Evolutionary conservation across 2,329 filamentous ascomycete species (phyloP).

Genomic region (Fusarium musae): DNA sequence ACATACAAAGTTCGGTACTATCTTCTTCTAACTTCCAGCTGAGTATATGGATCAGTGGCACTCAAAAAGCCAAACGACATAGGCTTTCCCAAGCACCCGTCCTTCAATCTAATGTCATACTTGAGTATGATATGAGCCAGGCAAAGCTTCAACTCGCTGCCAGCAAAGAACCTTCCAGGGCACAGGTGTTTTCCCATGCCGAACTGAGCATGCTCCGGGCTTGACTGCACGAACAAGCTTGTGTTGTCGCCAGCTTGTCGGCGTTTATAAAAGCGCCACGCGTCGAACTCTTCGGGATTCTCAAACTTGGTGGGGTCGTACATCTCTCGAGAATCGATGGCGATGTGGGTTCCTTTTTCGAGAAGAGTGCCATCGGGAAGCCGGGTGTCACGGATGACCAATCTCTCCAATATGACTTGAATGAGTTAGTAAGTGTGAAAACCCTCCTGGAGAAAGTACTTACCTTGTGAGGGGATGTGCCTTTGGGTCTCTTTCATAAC

Average conservation of each 20-base stretch:
- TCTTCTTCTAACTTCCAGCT: neutral
- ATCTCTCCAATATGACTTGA: neutral
- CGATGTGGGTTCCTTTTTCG: neutral
- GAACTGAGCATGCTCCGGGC: neutral
- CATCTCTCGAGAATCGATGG: neutral
- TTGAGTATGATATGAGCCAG: neutral
- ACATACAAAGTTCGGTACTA: accelerated
- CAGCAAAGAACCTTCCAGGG: neutral
- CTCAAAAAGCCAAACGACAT: neutral
- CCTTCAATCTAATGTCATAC: neutral
- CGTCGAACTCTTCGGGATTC: neutral
- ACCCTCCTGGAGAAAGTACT: accelerated
- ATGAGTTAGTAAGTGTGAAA: accelerated
- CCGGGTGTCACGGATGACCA: neutral
- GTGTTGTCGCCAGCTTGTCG: neutral
- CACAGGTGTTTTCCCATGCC: neutral
- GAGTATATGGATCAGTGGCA: neutral
- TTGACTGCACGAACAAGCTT: neutral
- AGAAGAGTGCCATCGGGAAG: neutral
- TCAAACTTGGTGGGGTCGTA: accelerated
- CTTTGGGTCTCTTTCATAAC: neutral
- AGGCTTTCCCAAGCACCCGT: neutral
- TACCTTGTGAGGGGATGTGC: neutral
- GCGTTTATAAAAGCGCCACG: neutral
- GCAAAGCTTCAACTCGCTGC: neutral